phyloP scores from a whole-genome alignment of 2,329 filamentous ascomycete genomes.

The Monilinia polystroma region DNA sequence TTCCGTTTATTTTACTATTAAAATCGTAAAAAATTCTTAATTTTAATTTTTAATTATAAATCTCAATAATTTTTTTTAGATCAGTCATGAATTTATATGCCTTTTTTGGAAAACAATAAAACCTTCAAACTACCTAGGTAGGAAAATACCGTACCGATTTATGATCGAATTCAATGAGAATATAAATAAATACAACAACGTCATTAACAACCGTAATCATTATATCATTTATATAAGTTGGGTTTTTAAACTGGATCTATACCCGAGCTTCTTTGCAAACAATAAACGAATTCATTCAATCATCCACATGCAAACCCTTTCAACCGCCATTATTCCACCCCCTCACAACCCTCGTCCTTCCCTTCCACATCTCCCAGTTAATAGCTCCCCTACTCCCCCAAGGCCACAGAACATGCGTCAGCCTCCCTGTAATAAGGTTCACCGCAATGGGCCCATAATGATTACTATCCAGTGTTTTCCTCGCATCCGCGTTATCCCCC shows the following conservation, averaged over 20 bases:
- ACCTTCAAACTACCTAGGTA: not conserved
- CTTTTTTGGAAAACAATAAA: not conserved
- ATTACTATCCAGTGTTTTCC: conserved; percentile 78
- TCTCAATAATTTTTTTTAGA: no score
- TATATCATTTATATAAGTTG: not conserved
- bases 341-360: conserved; percentile 45
- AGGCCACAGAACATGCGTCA: conserved; percentile 72
- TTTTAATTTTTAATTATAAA: no score
- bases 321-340: conserved; percentile 27
- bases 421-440: conserved; percentile 70
- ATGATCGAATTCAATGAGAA: not conserved
- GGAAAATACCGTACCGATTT: not conserved
- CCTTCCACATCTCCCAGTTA: conserved; percentile 54
- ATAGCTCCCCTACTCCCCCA: conserved; percentile 57
- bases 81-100: not conserved
- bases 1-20: no score
- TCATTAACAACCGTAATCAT: not conserved
- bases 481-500: conserved; percentile 65
- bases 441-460: conserved; percentile 81
- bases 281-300: not conserved
- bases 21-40: no score
- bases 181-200: not conserved
- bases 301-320: not conserved
- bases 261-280: no score
- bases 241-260: no score